Percentiles rank a stretch among this genome's conserved stretches.
Conservation (phyloP, 192 early-diverging fungal genomes). For the Linnemannia exigua region DNA sequence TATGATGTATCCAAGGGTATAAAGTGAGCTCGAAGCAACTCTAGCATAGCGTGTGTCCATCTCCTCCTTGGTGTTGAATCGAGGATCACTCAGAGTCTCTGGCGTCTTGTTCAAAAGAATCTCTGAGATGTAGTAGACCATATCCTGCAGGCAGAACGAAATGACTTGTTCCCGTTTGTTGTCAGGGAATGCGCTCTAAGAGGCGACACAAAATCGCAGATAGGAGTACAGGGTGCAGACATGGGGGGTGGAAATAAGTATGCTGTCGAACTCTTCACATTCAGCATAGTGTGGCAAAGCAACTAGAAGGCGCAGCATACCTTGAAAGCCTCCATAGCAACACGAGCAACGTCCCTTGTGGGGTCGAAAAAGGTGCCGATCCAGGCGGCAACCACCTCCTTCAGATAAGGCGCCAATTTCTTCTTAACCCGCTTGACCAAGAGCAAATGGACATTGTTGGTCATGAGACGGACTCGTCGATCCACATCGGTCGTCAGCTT, state of each 20-base stretch:
- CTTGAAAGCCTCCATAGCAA: slow-evolving; percentile 76
- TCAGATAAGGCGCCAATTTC: slow-evolving; percentile 84
- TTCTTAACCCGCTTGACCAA: slow-evolving; percentile 79
- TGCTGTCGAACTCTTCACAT: background rate
- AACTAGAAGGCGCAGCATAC: slow-evolving; percentile 46
- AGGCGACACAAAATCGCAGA: background rate
- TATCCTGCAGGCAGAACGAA: slow-evolving; percentile 82
- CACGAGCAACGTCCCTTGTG: slow-evolving; percentile 78
- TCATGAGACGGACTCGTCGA: slow-evolving; percentile 82
- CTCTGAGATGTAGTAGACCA: slow-evolving; percentile 78
- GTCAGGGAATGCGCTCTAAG: slow-evolving; percentile 83
- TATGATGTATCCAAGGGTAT: slow-evolving; percentile 68
- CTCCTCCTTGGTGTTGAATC: slow-evolving; percentile 82
- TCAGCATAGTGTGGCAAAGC: background rate
- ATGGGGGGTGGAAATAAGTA: background rate
- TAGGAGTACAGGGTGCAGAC: background rate
- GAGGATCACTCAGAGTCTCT: slow-evolving; percentile 85
- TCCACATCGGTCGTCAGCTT: slow-evolving; percentile 84
- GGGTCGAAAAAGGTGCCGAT: slow-evolving; percentile 86
- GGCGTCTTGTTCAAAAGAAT: slow-evolving; percentile 81
- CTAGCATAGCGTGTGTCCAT: slow-evolving; percentile 79
- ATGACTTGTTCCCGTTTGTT: slow-evolving; percentile 83
- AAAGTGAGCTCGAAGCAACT: slow-evolving; percentile 73
- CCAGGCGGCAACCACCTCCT: slow-evolving; percentile 89
- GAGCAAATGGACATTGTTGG: slow-evolving; percentile 74